Evolutionary conservation across 1,284 basidiomycete genomes (phyloP).

Genomic region (Tylopilus orsonianus): DNA sequence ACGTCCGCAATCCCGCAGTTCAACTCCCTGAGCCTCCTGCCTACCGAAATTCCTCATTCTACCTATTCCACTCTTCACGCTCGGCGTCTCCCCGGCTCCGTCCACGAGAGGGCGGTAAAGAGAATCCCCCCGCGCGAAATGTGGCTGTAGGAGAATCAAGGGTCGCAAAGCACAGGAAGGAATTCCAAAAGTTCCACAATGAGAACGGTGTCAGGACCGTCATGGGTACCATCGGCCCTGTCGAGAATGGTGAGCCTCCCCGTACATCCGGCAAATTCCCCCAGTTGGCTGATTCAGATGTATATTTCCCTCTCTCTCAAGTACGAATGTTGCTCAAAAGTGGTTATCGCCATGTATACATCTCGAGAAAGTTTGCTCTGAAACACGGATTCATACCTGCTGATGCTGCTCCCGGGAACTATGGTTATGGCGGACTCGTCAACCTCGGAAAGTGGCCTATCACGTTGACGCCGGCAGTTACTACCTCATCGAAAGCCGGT

Average conservation of each 20-base stretch:
- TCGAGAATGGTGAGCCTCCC: slow-evolving; percentile 68
- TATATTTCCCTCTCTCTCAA: slow-evolving; percentile 33
- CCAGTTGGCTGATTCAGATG: slow-evolving; percentile 4
- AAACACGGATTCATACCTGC: slow-evolving; percentile 87
- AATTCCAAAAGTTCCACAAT: slow-evolving; percentile 83
- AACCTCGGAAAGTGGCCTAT: slow-evolving; percentile 83
- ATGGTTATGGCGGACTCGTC: slow-evolving; percentile 83
- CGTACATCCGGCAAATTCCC: neutral
- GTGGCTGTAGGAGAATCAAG: slow-evolving; percentile 32
- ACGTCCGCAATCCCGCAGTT: slow-evolving; percentile 60
- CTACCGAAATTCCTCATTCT: slow-evolving; percentile 71
- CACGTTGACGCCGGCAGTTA: slow-evolving; percentile 45
- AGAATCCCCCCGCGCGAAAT: slow-evolving; percentile 24
- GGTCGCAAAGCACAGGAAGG: slow-evolving; percentile 65
- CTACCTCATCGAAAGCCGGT: slow-evolving; percentile 22
- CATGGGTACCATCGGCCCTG: slow-evolving; percentile 87
- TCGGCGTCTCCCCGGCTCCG: slow-evolving; percentile 14
- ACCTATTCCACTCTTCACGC: slow-evolving; percentile 48
- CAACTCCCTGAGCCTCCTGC: slow-evolving; percentile 59
- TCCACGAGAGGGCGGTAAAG: slow-evolving; percentile 42
- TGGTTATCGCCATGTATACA: slow-evolving; percentile 95
- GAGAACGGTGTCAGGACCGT: slow-evolving; percentile 95
- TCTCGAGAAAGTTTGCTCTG: slow-evolving; percentile 91
- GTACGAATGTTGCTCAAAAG: slow-evolving; percentile 92
- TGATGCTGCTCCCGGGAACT: slow-evolving; percentile 79